Evolutionary conservation across 23 red algal genomes (phyloP).

Genomic region (Gracilariopsis chorda): DNA sequence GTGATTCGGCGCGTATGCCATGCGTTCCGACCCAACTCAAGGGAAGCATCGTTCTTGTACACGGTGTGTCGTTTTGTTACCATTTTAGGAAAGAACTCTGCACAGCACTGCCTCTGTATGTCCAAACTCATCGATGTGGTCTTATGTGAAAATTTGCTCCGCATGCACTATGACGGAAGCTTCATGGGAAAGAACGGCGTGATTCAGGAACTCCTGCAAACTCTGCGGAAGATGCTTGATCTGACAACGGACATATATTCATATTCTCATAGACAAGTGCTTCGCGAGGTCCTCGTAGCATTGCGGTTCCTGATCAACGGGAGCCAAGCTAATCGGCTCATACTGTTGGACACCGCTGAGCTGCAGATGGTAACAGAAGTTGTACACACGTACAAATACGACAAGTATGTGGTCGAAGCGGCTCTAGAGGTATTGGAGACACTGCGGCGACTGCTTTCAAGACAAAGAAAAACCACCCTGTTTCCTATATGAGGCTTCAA

Average conservation of each 20-base stretch:
- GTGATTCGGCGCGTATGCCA: not conserved
- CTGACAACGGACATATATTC: not conserved
- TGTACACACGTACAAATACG: not conserved
- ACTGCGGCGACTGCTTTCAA: not conserved
- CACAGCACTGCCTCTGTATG: not conserved
- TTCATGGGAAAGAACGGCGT: not conserved
- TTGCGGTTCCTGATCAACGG: not conserved
- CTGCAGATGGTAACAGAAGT: not conserved
- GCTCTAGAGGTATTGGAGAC: not conserved
- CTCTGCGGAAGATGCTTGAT: not conserved
- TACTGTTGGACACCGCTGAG: not conserved
- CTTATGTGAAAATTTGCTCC: not conserved
- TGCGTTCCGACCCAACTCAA: not conserved
- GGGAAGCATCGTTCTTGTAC: not conserved
- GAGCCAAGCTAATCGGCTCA: not conserved
- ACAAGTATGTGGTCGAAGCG: not conserved
- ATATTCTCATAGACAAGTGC: not conserved
- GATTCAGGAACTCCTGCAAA: not conserved
- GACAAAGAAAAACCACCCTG: not conserved
- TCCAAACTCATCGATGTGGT: not conserved
- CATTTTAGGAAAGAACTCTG: not conserved
- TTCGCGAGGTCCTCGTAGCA: not conserved
- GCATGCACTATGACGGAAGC: not conserved
- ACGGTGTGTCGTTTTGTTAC: slow-evolving; percentile 2
- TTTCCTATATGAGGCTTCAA: not conserved